A percentile compares a stretch with the other conserved stretches of the same genome.
Evolutionary conservation across 73 alveolate genomes (phyloP).

Genomic region (Symbiodinium natans): DNA sequence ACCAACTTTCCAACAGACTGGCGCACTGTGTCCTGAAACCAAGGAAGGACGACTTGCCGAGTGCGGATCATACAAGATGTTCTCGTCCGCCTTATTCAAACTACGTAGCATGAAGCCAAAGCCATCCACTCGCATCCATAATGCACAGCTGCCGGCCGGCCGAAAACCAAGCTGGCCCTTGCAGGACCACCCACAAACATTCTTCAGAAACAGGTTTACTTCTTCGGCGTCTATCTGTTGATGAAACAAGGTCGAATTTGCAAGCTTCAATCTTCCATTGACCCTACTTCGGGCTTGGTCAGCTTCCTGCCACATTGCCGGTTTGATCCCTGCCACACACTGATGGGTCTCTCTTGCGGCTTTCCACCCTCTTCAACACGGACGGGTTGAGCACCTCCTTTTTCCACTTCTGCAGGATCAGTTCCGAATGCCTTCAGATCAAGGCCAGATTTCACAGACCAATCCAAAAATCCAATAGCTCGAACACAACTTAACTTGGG

Average conservation of each 20-base stretch:
- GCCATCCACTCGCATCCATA: neutral
- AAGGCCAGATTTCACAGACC: neutral
- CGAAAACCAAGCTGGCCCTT: neutral
- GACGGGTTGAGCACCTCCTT: slow-evolving; percentile 15
- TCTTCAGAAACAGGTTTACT: neutral
- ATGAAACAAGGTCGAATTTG: too few relatives aligned
- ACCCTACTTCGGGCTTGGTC: neutral
- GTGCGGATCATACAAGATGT: neutral
- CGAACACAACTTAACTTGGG: neutral
- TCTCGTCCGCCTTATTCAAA: neutral
- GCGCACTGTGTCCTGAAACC: neutral
- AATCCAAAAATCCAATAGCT: too few relatives aligned
- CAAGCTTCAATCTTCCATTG: neutral
- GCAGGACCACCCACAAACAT: neutral
- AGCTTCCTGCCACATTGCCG: neutral
- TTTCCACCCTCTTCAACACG: too few relatives aligned
- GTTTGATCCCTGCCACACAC: neutral
- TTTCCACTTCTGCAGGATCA: slow-evolving; percentile 58
- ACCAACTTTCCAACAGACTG: neutral
- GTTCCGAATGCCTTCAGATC: slow-evolving; percentile 50
- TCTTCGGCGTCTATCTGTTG: neutral
- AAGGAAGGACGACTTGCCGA: neutral
- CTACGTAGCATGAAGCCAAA: neutral
- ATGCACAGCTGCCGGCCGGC: neutral
- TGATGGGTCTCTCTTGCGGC: neutral